Conservation (phyloP, 2,329 filamentous ascomycete genomes). For the Fusarium illudens region DNA sequence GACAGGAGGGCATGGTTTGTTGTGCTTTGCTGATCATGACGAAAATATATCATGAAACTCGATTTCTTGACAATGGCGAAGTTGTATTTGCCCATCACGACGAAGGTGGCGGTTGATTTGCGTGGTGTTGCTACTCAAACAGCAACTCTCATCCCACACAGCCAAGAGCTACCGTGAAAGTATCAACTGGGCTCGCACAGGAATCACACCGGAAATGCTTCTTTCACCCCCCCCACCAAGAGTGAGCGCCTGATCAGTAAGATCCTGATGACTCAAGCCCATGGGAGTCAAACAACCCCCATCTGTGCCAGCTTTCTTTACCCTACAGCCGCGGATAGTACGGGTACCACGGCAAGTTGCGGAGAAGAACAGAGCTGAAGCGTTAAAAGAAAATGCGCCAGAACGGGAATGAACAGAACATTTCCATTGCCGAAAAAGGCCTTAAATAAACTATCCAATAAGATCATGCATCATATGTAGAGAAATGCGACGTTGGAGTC, state of each 20-base stretch:
- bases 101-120: not conserved
- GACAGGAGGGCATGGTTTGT: no score
- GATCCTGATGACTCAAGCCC: not conserved
- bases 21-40: not conserved
- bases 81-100: not conserved
- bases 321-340: not conserved
- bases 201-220: not conserved
- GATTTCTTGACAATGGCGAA: not conserved
- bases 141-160: not conserved
- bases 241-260: not conserved
- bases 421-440: not conserved
- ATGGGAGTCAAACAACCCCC: not conserved
- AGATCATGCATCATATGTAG: not conserved
- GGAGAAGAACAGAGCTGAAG: not conserved
- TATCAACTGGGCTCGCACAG: not conserved
- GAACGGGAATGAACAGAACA: not conserved
- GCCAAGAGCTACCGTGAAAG: not conserved
- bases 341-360: not conserved
- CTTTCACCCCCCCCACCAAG: not conserved
- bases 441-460: not conserved
- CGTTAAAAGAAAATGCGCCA: not conserved
- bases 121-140: not conserved
- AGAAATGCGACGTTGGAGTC: constrained; percentile 1
- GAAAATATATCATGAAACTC: not conserved
- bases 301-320: not conserved